A percentile compares a stretch with the other conserved stretches of the same genome.
phyloP scores from a whole-genome alignment of 345 rosid species.

The Populus nigra region DNA sequence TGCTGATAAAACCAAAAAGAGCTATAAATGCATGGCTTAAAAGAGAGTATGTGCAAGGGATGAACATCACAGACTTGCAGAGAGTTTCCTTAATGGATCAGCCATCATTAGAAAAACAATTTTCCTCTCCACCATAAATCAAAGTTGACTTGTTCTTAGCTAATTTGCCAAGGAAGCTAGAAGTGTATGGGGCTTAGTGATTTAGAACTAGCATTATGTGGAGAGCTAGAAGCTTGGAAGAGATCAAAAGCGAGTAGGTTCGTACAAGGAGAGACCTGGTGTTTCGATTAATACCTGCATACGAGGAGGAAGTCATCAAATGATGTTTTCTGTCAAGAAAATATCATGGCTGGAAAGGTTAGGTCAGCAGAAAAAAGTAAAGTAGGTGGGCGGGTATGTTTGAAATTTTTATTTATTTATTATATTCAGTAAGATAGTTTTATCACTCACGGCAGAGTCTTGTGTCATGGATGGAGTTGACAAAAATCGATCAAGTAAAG shows the following conservation, averaged over 20 bases:
- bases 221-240: background rate
- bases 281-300: background rate
- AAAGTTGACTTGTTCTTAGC: background rate
- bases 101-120: background rate
- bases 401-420: background rate
- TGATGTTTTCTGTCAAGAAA: background rate
- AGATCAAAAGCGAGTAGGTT: background rate
- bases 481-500: background rate
- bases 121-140: background rate
- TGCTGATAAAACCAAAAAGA: background rate
- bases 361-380: background rate
- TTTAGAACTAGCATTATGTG: background rate
- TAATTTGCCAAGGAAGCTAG: background rate
- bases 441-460: background rate
- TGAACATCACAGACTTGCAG: background rate
- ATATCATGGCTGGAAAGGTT: background rate
- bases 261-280: background rate
- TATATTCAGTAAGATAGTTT: no score
- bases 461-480: background rate
- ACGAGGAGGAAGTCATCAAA: no score
- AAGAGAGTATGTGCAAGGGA: no score
- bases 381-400: background rate
- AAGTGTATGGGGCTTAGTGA: background rate
- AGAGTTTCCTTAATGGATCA: background rate
- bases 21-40: no score